phyloP scores from a whole-genome alignment of 192 early-diverging fungal genomes.

The Dimargaris verticillata region DNA sequence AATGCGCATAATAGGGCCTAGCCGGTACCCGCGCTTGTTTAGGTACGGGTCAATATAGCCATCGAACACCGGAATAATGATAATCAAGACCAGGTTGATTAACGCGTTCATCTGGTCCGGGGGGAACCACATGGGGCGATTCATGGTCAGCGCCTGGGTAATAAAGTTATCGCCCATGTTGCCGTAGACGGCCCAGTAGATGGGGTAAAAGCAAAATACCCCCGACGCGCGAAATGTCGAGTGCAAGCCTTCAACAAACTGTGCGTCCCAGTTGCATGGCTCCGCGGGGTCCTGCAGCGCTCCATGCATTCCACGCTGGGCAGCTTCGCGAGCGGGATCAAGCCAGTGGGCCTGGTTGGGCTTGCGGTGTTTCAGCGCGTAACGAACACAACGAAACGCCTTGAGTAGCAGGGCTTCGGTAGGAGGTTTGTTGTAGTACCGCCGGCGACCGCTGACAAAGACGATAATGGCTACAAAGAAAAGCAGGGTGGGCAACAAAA shows the following conservation, averaged over 20 bases:
- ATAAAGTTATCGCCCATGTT: conserved; percentile 48
- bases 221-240: conserved; percentile 17
- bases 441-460: conserved; percentile 31
- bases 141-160: conserved; percentile 40
- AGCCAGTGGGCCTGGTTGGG: conserved; percentile 6
- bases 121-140: conserved; percentile 29
- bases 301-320: background rate
- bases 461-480: conserved; percentile 33
- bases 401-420: conserved; percentile 36
- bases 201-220: conserved; percentile 21
- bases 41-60: conserved; percentile 38
- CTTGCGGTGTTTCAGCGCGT: conserved; percentile 13
- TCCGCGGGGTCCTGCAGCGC: background rate
- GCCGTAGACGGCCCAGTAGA: conserved; percentile 29
- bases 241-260: conserved; percentile 19
- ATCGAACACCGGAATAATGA: conserved; percentile 56
- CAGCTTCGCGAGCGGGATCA: background rate
- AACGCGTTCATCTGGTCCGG: conserved; percentile 54
- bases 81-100: conserved; percentile 46
- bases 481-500: conserved; percentile 34
- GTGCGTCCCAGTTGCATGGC: conserved; percentile 16
- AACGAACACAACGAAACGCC: conserved; percentile 24
- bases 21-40: conserved; percentile 25
- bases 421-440: conserved; percentile 34
- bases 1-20: conserved; percentile 48